These are phyloP conservation scores for Oryza nivara DNA, from an alignment of 176 grass and related monocot species.

Conservation along the genomic window DNA sequence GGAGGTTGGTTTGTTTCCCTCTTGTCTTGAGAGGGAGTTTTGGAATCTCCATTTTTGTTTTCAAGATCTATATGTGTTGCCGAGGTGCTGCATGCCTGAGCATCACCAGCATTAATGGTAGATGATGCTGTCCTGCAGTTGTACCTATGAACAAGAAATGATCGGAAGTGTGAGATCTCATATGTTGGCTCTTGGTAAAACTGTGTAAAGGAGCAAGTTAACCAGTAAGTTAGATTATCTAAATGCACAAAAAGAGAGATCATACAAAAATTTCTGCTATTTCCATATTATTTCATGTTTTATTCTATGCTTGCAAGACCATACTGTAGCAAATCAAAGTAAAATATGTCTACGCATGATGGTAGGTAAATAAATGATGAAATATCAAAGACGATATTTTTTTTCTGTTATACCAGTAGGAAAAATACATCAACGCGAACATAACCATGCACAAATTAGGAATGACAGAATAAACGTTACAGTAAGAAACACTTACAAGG, in stretches of 20 bases:
- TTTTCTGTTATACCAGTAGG: not conserved
- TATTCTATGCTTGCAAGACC: constrained; percentile 15
- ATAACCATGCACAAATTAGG: not conserved
- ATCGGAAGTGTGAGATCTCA: constrained; percentile 20
- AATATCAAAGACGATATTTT: not conserved
- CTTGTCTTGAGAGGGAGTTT: constrained; percentile 50
- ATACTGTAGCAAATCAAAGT: not conserved
- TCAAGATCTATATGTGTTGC: constrained; percentile 42
- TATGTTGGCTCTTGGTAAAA: constrained; percentile 21
- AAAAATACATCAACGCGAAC: not conserved
- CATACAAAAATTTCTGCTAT: not conserved
- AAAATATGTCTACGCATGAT: not conserved
- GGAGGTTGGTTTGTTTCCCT: constrained; percentile 45
- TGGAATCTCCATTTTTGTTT: constrained; percentile 39
- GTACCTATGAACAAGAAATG: constrained; percentile 60
- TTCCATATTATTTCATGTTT: not conserved
- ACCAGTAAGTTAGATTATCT: not conserved
- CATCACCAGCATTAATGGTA: constrained; percentile 38
- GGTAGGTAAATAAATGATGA: constrained; percentile 11
- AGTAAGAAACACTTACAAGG: constrained; percentile 60
- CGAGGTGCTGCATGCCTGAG: constrained; percentile 50
- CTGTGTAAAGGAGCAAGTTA: not conserved
- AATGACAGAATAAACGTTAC: not conserved
- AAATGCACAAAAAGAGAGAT: not conserved
- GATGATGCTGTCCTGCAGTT: constrained; percentile 48